Conservation (phyloP, 805 yeast species). For the Alloascoidea hylecoeti region DNA sequence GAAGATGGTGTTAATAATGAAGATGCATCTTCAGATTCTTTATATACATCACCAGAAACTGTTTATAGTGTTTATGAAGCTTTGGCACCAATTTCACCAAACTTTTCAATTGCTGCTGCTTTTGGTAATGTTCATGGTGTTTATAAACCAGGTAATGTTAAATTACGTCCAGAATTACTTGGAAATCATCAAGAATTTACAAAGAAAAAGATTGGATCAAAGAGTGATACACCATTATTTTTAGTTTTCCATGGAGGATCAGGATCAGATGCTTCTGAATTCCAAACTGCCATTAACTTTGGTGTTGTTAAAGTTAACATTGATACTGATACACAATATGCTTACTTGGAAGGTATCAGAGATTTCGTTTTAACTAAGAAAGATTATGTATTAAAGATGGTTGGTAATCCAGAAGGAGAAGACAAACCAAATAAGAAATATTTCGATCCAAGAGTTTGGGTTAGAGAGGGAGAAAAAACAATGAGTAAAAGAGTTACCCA, state of each 20-base stretch:
- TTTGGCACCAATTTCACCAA: conserved; percentile 80
- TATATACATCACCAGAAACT: conserved; percentile 93
- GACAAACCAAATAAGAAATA: conserved; percentile 99
- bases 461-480: conserved; percentile 99
- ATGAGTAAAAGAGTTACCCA: conserved; percentile 77
- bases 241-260: conserved; percentile 99
- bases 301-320: conserved; percentile 99
- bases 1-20: conserved; percentile 99
- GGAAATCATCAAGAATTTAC: conserved; percentile 94
- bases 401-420: conserved; percentile 99
- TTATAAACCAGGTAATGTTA: conserved; percentile 98
- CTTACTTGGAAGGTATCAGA: conserved; percentile 93
- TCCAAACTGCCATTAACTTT: conserved; percentile 74
- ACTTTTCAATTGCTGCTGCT: conserved; percentile 99
- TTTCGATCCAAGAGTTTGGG: conserved; percentile 99
- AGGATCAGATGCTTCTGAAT: conserved; percentile 88
- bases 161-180: conserved; percentile 80
- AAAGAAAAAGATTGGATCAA: conserved; percentile 42
- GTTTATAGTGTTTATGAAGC: conserved; percentile 88
- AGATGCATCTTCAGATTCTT: conserved; percentile 69
- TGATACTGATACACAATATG: conserved; percentile 98
- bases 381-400: conserved; percentile 80
- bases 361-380: conserved; percentile 93
- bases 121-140: conserved; percentile 99
- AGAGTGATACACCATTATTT: conserved; percentile 62